phyloP scores from a whole-genome alignment of 1,284 basidiomycete genomes.

The Anthracocystis panici-leucophaei region DNA sequence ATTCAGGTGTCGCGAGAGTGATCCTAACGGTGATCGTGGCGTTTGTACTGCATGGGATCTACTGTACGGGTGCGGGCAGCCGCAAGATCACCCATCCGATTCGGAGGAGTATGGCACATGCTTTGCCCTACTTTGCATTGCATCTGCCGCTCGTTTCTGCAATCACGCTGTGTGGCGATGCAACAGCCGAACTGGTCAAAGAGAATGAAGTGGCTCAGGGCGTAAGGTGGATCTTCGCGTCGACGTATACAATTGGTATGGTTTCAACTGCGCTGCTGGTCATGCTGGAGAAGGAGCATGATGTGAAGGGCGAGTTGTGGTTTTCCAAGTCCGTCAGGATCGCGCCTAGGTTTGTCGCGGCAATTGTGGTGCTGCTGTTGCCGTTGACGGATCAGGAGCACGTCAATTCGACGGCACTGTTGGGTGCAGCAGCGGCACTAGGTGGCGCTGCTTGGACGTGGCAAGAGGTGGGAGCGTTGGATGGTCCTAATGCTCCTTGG shows the following conservation, averaged over 20 bases:
- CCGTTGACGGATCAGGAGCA: conserved; percentile 49
- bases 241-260: conserved; percentile 55
- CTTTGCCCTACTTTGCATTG: conserved; percentile 41
- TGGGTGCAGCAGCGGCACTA: conserved; percentile 46
- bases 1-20: conserved; percentile 45
- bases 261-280: conserved; percentile 47
- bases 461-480: conserved; percentile 54
- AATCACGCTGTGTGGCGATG: conserved; percentile 59
- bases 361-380: conserved; percentile 50
- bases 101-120: conserved; percentile 30
- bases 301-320: conserved; percentile 51
- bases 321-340: conserved; percentile 45
- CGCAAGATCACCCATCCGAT: conserved; percentile 51
- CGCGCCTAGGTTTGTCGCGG: conserved; percentile 44
- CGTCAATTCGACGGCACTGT: conserved; percentile 34
- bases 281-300: conserved; percentile 53
- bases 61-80: conserved; percentile 46
- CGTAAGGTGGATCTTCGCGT: conserved; percentile 55
- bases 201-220: conserved; percentile 48
- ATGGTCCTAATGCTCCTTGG: conserved; percentile 58
- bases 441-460: conserved; percentile 43
- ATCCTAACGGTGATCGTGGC: conserved; percentile 52
- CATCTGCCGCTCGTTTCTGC: conserved; percentile 58
- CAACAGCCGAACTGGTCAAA: conserved; percentile 52
- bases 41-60: conserved; percentile 52